A percentile compares a stretch with the other conserved stretches of the same genome.
These are phyloP conservation scores for Leccinum pseudoinsigne DNA, from an alignment of 1,284 basidiomycete species.

Conservation along the genomic window DNA sequence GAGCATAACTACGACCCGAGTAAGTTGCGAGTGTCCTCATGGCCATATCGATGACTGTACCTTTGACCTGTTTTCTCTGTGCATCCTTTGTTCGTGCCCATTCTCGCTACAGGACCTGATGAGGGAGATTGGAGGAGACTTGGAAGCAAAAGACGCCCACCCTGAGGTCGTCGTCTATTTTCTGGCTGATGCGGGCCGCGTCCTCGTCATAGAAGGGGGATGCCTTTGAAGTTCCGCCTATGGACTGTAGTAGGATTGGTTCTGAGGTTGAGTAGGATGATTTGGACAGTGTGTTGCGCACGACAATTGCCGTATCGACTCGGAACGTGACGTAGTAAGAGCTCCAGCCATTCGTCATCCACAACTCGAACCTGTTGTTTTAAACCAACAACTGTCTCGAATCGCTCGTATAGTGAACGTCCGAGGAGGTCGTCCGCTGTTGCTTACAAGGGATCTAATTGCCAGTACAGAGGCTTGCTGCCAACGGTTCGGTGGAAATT, in stretches of 20 bases:
- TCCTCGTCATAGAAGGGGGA: conserved; percentile 44
- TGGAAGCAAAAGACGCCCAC: conserved; percentile 37
- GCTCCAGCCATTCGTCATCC: too few species aligned
- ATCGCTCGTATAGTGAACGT: too few species aligned
- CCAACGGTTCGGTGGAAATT: too few species aligned
- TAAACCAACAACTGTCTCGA: too few species aligned
- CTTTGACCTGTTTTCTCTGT: conserved; percentile 62
- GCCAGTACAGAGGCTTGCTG: too few species aligned
- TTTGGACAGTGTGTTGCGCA: too few species aligned
- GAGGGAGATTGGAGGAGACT: not conserved
- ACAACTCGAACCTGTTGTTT: too few species aligned
- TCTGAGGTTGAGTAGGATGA: conserved; percentile 28
- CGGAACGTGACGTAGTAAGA: too few species aligned
- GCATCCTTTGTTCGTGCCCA: conserved; percentile 49
- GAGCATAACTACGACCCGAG: conserved; percentile 52
- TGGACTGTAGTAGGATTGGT: conserved; percentile 33
- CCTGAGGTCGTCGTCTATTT: conserved; percentile 71
- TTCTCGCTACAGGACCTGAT: conserved; percentile 47
- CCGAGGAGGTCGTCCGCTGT: too few species aligned
- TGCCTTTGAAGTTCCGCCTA: conserved; percentile 33
- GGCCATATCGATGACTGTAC: conserved; percentile 35
- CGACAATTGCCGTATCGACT: too few species aligned
- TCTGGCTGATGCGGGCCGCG: conserved; percentile 54
- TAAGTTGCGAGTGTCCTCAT: conserved; percentile 8
- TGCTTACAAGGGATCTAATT: too few species aligned